Percentiles rank a stretch among this genome's conserved stretches.
These are phyloP conservation scores for Leishmania tarentolae DNA, from an alignment of 208 protist genomes.

Conservation along the genomic window DNA sequence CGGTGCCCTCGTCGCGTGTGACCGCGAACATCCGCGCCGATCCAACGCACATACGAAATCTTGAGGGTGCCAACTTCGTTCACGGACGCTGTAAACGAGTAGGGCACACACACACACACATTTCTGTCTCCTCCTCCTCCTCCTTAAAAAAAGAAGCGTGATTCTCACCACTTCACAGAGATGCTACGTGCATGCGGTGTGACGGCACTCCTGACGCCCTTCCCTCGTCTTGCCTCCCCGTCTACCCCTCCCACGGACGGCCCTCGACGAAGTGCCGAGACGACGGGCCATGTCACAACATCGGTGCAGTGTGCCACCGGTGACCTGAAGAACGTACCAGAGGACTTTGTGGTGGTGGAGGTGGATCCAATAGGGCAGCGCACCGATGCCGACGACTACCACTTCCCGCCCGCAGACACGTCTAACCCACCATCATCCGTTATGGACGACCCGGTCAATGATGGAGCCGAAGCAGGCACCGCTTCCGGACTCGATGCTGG, in stretches of 20 bases:
- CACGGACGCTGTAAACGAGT: neutral
- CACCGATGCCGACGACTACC: constrained; percentile 44
- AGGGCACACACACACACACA: neutral
- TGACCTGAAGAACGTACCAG: constrained; percentile 52
- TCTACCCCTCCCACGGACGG: too few species aligned
- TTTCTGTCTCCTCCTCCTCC: neutral
- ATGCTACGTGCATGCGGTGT: constrained; percentile 83
- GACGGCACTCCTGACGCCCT: constrained; percentile 23
- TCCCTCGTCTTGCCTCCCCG: neutral
- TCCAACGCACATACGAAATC: neutral
- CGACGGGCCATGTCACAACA: neutral
- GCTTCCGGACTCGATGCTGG: neutral
- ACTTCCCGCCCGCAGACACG: constrained; percentile 5
- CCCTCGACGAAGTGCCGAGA: neutral
- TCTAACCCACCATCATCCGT: neutral
- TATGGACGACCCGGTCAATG: neutral
- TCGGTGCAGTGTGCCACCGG: constrained; percentile 25
- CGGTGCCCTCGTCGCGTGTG: neutral
- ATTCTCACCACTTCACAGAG: neutral
- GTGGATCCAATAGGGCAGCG: constrained; percentile 58
- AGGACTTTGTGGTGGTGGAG: constrained; percentile 84
- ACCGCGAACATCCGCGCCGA: neutral
- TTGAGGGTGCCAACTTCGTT: neutral
- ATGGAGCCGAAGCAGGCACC: neutral
- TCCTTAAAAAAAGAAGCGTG: too few species aligned